These are phyloP conservation scores for Rosa multiflora DNA, from an alignment of 306 rosid species.

Conservation along the genomic window DNA sequence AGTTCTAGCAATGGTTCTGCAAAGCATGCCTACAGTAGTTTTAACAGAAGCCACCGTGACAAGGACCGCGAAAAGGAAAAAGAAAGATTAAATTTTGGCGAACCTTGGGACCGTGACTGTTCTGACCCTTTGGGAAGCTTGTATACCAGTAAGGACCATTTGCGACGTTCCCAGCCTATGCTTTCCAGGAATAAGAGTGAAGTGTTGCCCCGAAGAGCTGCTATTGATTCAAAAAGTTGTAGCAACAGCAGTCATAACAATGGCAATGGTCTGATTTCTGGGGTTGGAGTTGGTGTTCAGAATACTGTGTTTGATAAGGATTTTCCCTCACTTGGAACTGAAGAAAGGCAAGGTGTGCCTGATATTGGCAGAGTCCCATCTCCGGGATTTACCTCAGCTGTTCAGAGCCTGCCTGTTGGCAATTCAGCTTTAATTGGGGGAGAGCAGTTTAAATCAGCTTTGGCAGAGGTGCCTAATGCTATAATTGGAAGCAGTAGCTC, in stretches of 20 bases:
- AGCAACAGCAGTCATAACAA: constrained; percentile 47
- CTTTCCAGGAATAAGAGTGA: constrained; percentile 78
- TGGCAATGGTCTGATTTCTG: constrained; percentile 64
- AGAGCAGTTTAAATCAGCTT: constrained; percentile 96
- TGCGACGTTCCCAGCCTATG: constrained; percentile 84
- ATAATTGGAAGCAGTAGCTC: constrained; percentile 60
- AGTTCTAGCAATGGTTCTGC: constrained; percentile 76
- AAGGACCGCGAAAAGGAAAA: constrained; percentile 96
- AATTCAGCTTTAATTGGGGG: constrained; percentile 86
- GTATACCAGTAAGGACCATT: constrained; percentile 58
- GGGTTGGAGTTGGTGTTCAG: constrained; percentile 49
- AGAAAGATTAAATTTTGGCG: constrained; percentile 65
- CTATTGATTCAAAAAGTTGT: constrained; percentile 51
- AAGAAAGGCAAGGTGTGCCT: constrained; percentile 67
- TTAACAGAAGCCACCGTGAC: constrained; percentile 88
- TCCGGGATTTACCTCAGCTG: constrained; percentile 76
- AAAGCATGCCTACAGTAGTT: constrained; percentile 95
- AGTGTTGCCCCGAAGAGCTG: constrained; percentile 43
- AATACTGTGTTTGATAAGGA: constrained; percentile 91
- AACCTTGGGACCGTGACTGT: constrained; percentile 75
- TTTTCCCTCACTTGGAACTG: constrained; percentile 93
- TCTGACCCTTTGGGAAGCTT: constrained; percentile 68
- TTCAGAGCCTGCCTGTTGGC: constrained; percentile 74
- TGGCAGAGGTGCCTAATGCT: constrained; percentile 82
- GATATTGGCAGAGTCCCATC: constrained; percentile 84